phyloP scores from a whole-genome alignment of 345 rosid genomes.

The Clausena lansium region DNA sequence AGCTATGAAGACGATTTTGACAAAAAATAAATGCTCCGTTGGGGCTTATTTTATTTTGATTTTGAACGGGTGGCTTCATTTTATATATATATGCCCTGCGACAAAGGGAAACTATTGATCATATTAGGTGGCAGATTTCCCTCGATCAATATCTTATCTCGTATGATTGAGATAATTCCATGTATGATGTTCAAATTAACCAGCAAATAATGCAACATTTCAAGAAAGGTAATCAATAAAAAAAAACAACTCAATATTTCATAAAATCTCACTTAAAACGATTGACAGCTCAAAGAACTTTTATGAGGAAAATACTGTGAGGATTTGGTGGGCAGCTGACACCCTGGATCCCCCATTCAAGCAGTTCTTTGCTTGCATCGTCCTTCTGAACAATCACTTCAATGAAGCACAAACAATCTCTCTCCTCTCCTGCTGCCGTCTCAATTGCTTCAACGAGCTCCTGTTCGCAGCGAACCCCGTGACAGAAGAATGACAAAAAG shows the following conservation, averaged over 20 bases:
- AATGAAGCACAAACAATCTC: conserved; percentile 48
- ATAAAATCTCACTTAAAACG: background rate
- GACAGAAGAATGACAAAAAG: too few relatives aligned
- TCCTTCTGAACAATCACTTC: conserved; percentile 52
- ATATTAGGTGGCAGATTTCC: background rate
- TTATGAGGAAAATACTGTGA: background rate
- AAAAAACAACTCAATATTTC: background rate
- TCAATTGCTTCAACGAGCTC: conserved; percentile 42
- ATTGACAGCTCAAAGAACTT: background rate
- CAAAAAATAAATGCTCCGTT: background rate
- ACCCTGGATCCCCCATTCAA: conserved; percentile 59
- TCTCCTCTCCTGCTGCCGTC: conserved; percentile 32
- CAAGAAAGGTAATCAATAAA: background rate
- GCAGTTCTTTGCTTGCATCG: conserved; percentile 53
- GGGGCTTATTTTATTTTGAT: background rate
- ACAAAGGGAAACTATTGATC: conserved; percentile 3
- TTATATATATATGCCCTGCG: background rate
- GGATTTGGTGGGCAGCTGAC: conserved; percentile 50
- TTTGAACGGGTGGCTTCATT: background rate
- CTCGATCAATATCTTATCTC: background rate
- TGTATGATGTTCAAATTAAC: background rate
- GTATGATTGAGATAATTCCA: background rate
- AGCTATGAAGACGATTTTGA: background rate
- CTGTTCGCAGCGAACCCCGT: conserved; percentile 38
- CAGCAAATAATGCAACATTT: background rate